Conservation (phyloP, 1,139 yeast genomes). For the Debaryomycetaceae sp. region DNA sequence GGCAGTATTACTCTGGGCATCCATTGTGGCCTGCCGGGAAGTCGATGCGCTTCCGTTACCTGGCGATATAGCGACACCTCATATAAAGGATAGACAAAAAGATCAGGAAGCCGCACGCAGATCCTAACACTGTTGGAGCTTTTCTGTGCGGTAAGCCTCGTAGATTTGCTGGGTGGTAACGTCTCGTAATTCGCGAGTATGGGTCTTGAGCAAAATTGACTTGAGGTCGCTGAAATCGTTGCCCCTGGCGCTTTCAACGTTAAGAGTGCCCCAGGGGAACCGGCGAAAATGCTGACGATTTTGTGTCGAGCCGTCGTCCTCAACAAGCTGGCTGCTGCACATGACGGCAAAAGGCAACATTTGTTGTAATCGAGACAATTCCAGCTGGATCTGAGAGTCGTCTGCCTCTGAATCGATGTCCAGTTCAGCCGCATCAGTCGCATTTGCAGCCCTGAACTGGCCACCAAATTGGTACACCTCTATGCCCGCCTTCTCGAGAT, state of each 20-base stretch:
- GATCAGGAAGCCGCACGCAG: too few species aligned
- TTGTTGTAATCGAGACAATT: slow-evolving; percentile 13
- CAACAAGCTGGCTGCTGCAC: slow-evolving; percentile 12
- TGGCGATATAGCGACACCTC: too few species aligned
- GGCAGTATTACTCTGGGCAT: too few species aligned
- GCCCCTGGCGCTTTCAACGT: slow-evolving; percentile 43
- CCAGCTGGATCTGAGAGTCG: slow-evolving; percentile 6
- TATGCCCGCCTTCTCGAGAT: slow-evolving; percentile 40
- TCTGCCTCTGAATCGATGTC: slow-evolving; percentile 2
- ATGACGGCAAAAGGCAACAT: slow-evolving; percentile 21
- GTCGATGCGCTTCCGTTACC: too few species aligned
- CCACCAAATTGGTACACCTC: slow-evolving; percentile 45
- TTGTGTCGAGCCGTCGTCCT: background rate
- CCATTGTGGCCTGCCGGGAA: too few species aligned
- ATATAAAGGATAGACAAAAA: too few species aligned
- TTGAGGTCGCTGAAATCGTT: slow-evolving; percentile 57
- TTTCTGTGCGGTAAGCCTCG: slow-evolving; percentile 52
- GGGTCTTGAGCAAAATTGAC: slow-evolving; percentile 59
- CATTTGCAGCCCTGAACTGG: slow-evolving; percentile 9
- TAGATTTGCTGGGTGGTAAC: slow-evolving; percentile 56
- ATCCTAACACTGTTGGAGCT: slow-evolving; percentile 4
- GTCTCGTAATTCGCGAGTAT: slow-evolving; percentile 64
- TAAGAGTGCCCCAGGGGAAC: slow-evolving; percentile 17
- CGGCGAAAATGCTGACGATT: slow-evolving; percentile 5
- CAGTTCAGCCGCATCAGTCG: slow-evolving; percentile 5